Evolutionary conservation across 495 filamentous ascomycete genomes (phyloP).

Genomic region (Tirmania nivea): DNA sequence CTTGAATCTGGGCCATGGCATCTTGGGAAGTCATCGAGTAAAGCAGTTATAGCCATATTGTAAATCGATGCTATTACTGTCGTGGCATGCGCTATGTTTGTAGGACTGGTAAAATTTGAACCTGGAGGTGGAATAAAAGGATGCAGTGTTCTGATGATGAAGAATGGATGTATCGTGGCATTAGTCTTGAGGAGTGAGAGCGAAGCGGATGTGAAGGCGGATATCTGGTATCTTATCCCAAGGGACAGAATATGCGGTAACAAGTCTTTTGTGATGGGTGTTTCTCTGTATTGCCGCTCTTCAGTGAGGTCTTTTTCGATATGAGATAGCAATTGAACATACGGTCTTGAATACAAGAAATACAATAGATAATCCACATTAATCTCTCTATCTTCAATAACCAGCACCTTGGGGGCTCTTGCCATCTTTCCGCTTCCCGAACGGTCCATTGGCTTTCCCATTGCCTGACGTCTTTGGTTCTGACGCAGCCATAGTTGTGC

Average conservation of each 20-base stretch:
- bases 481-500: background rate
- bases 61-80: background rate
- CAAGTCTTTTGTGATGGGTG: background rate
- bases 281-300: background rate
- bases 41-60: background rate
- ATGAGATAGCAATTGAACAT: background rate
- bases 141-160: background rate
- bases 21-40: background rate
- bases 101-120: background rate
- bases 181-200: background rate
- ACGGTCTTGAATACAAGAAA: background rate
- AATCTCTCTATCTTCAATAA: background rate
- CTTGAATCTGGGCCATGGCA: background rate
- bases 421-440: background rate
- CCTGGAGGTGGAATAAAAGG: background rate
- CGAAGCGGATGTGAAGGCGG: background rate
- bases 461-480: background rate
- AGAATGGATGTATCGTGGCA: background rate
- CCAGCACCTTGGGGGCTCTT: background rate
- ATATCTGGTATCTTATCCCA: background rate
- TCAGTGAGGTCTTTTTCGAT: no score
- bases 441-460: background rate
- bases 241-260: background rate
- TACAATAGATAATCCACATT: background rate
- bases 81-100: background rate